Conservation (phyloP, 495 filamentous ascomycete genomes). For the Hyaloscypha bicolor region DNA sequence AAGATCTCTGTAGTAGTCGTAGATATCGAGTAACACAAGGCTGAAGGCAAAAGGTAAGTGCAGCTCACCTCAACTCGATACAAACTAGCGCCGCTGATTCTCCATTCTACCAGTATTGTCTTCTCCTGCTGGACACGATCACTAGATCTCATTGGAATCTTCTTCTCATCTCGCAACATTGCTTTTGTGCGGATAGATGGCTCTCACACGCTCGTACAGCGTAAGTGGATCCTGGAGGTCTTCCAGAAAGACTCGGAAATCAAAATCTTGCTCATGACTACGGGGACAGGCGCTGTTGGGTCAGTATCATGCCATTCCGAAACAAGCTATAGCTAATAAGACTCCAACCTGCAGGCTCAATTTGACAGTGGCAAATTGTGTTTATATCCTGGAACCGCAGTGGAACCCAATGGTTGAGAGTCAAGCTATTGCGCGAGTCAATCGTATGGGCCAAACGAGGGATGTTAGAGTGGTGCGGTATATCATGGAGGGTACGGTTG, state of each 20-base stretch:
- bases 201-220: conserved; percentile 28
- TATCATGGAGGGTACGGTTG: conserved; percentile 46
- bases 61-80: neutral
- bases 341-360: conserved; percentile 42
- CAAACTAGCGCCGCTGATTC: neutral
- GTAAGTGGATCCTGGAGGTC: conserved; percentile 37
- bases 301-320: conserved; percentile 29
- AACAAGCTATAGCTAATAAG: conserved; percentile 6
- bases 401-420: conserved; percentile 59
- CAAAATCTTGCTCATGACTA: conserved; percentile 51
- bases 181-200: conserved; percentile 46
- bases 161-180: conserved; percentile 32
- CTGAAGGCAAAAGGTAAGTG: conserved; percentile 36
- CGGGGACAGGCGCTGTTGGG: conserved; percentile 54
- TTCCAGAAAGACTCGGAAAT: conserved; percentile 35
- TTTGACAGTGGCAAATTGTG: conserved; percentile 47
- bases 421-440: conserved; percentile 51
- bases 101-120: conserved; percentile 44
- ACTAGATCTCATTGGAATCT: conserved; percentile 41
- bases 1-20: conserved; percentile 42
- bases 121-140: conserved; percentile 56
- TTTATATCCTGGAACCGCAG: conserved; percentile 55
- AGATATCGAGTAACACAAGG: conserved; percentile 36
- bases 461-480: conserved; percentile 48
- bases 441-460: conserved; percentile 50